Percentiles rank a stretch among this genome's conserved stretches.
Conservation (phyloP, 2,329 filamentous ascomycete species). For the Sclerotinia glacialis region DNA sequence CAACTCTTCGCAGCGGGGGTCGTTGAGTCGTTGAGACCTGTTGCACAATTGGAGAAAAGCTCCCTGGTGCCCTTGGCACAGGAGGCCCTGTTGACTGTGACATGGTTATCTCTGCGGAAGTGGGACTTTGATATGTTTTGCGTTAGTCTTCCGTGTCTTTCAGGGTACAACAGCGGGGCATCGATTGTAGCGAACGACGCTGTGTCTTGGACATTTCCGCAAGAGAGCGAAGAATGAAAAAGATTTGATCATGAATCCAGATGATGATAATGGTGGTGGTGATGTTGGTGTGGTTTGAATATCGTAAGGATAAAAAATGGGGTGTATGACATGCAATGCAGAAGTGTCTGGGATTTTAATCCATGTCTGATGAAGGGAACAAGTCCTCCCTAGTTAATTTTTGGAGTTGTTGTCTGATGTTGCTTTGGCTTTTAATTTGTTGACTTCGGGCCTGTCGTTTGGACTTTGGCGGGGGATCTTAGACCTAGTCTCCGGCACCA, state of each 20-base stretch:
- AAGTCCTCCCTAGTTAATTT: constrained; percentile 6
- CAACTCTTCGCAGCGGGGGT: constrained; percentile 45
- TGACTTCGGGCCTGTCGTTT: background rate
- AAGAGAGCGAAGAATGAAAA: background rate
- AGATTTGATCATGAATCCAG: background rate
- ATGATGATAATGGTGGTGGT: background rate
- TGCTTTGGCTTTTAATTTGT: constrained; percentile 2
- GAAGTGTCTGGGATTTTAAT: background rate
- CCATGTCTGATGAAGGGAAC: constrained; percentile 11
- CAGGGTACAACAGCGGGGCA: constrained; percentile 21
- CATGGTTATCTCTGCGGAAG: constrained; percentile 27
- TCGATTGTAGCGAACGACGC: constrained; percentile 19
- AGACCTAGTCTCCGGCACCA: constrained; percentile 15
- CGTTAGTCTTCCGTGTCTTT: constrained; percentile 20
- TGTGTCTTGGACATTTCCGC: constrained; percentile 17
- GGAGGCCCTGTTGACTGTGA: constrained; percentile 32
- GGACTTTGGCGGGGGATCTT: constrained; percentile 10
- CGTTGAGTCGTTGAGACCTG: constrained; percentile 35
- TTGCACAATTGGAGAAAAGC: constrained; percentile 40
- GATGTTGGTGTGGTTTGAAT: background rate
- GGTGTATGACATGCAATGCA: constrained; percentile 1
- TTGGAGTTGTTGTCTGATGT: background rate
- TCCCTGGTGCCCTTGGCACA: constrained; percentile 35
- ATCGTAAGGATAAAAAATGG: constrained; percentile 1
- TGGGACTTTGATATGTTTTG: constrained; percentile 22